Evolutionary conservation across 495 filamentous ascomycete species (phyloP), one percentile per base, ranked within the genome.

Genomic region (Thermothielavioides terrestris): DNA sequence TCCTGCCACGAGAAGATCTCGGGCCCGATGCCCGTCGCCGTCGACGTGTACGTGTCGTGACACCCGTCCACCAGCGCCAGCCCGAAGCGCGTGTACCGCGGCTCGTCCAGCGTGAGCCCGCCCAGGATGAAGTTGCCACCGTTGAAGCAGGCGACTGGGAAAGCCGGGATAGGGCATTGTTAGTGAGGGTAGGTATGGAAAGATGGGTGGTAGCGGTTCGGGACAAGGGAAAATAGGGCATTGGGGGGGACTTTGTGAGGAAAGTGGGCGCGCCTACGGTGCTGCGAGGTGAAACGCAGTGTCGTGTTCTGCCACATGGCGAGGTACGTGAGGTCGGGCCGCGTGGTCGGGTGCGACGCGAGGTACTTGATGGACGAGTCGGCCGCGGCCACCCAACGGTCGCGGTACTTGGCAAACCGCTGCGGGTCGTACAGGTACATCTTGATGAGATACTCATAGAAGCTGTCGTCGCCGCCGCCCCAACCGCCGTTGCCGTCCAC

Each of bases 401-500:
- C 82, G 49, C 71, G 75, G 68, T 89, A 88, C 1, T 60, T 27
- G 9, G 46, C 67, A 54, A 84, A 94, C 8, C 80, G 77, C 28
- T 65, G 46, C 10, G 83, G 74, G 60, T 89, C 83, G 61, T 94
- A 94, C 53, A 94, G 67, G 57, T 83, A 94, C 86, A 92, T 91
- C 74, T 95, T 95, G 63, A 95, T 84, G 21, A 94, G 76, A 55
- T 95, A 95, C 69, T 95, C 89, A 65, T 94, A 95, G 69, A 82
- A 92, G 21, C 80, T 85, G 66, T 95, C 89, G 37, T 77, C 78
- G 9, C 86, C 84, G 40, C 85, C 88, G 52, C 80, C 77, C 89
- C 89, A 95, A 20, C 85, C 82, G 36, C 90, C 88, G 9, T 49
- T 51, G 15, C 76, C 72, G 52, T 92, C 79, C 2, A 71, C 48